Evolutionary conservation across 2,329 filamentous ascomycete genomes (phyloP), one percentile per base, ranked within the genome.

Genomic region (Didymellaceae sp.): DNA sequence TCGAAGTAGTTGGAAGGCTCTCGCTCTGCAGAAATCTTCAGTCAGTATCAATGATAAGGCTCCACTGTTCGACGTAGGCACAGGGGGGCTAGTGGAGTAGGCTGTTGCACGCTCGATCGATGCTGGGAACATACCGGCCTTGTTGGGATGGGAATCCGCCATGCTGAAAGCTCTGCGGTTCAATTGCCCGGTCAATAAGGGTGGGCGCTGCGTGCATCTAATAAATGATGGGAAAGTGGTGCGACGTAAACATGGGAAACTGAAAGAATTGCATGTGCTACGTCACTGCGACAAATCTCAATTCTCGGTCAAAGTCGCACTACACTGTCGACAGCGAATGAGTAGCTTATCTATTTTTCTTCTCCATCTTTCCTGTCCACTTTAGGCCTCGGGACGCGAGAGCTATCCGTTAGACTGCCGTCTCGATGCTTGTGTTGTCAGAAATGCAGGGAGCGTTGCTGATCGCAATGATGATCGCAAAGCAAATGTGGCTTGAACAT

Each of bases 191-290:
- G 40, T 41, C 22, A 31, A 35, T 17, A 4, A 34, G 20, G 8
- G n/a, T 24, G 32, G 26, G 37, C 31, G 34, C 41, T 26, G 20
- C 24, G 5, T 32, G 17, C 8, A 38, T 46, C 21, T 34, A 39
- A 34, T 38, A 30, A 45, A 43, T 4, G 38, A 52, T 52, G 32
- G 48, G 30, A 46, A 46, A 33, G 31, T 28, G 1, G 38, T 28
- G 10, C 17, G 10, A 22, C 17, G 24, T 5, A 17, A 39, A 40
- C 42, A 61, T 58, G 54, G 52, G 43, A 54, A 62, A 58, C 43
- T 55, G 28, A 53, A 52, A 38, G 52, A 65, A 62, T 62, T 58
- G 53, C 52, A 63, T 65, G 41, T 20, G 42, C 44, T 52, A 63
- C 56, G 58, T 65, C 58, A 65, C 57, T 22, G 41, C 34, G 39